phyloP scores from a whole-genome alignment of 306 rosid species.

The Purshia tridentata region DNA sequence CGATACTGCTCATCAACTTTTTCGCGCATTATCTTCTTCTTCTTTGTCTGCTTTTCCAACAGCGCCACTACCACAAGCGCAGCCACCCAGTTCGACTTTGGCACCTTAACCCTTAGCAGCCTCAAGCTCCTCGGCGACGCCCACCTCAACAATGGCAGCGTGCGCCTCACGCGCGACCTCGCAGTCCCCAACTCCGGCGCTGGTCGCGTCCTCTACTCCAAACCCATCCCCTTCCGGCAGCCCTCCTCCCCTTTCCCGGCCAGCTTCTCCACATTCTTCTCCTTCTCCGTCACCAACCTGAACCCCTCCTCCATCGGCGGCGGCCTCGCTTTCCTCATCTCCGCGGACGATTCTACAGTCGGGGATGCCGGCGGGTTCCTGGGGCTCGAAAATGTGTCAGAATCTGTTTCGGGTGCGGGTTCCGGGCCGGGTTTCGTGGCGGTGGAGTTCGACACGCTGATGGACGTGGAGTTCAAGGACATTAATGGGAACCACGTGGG shows the following conservation, averaged over 20 bases:
- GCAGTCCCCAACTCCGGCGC: conserved; percentile 85
- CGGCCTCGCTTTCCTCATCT: conserved; percentile 74
- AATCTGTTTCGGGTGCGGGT: conserved; percentile 9
- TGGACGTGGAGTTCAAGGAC: conserved; percentile 89
- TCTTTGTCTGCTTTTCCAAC: conserved; percentile 9
- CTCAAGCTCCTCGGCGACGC: conserved; percentile 92
- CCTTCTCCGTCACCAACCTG: conserved; percentile 69
- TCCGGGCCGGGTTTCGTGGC: conserved; percentile 52
- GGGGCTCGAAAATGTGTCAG: conserved; percentile 47
- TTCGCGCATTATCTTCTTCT: neutral
- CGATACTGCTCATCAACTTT: neutral
- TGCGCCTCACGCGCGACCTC: conserved; percentile 85
- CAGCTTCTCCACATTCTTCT: conserved; percentile 80
- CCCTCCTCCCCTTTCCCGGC: conserved; percentile 43
- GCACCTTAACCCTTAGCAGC: conserved; percentile 59
- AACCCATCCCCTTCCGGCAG: conserved; percentile 68
- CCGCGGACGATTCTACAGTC: conserved; percentile 55
- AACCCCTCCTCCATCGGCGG: conserved; percentile 96
- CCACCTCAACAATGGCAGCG: conserved; percentile 78
- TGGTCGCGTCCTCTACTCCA: conserved; percentile 69
- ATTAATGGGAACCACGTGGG: conserved; percentile 96
- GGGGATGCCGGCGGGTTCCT: conserved; percentile 81
- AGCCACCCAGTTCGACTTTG: conserved; percentile 74
- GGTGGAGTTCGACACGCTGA: conserved; percentile 87
- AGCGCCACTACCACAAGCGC: neutral